Evolutionary conservation across 148 eudicot species (phyloP).

Genomic region (Pouteria glomerata): DNA sequence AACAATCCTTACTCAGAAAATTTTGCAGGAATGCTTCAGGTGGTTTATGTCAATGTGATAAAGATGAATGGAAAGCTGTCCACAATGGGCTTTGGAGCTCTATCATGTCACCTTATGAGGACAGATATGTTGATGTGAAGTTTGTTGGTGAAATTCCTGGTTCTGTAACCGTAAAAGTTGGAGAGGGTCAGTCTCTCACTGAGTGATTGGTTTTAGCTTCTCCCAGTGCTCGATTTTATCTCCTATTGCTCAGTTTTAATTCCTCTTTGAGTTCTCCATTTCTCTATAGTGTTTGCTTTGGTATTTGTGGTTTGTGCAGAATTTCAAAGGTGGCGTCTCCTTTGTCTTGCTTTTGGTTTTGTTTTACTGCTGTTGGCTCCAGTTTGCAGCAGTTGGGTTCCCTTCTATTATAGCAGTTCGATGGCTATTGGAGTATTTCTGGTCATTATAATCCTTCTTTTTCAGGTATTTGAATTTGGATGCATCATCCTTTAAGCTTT

Average conservation of each 20-base stretch:
- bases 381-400: slow-evolving; percentile 81
- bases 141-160: slow-evolving; percentile 63
- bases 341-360: slow-evolving; percentile 63
- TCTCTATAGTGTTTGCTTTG: background rate
- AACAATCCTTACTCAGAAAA: slow-evolving; percentile 1
- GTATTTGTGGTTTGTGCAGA: slow-evolving; percentile 38
- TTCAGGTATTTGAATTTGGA: slow-evolving; percentile 96
- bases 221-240: slow-evolving; percentile 10
- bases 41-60: slow-evolving; percentile 77
- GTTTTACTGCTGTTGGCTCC: slow-evolving; percentile 67
- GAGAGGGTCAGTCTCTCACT: slow-evolving; percentile 83
- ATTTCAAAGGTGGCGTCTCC: slow-evolving; percentile 76
- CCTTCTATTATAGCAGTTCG: slow-evolving; percentile 91
- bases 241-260: background rate
- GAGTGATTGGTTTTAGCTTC: too few relatives aligned
- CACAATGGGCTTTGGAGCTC: slow-evolving; percentile 74
- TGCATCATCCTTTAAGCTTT: too few relatives aligned
- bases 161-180: slow-evolving; percentile 59
- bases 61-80: slow-evolving; percentile 62
- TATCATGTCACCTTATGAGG: slow-evolving; percentile 73
- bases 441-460: slow-evolving; percentile 79
- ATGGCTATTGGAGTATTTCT: slow-evolving; percentile 85
- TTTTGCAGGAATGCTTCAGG: slow-evolving; percentile 69
- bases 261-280: background rate
- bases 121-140: slow-evolving; percentile 75